Base-by-base conservation (phyloP, 2,329 filamentous ascomycete species). In the Pseudonectria foliicola region DNA sequence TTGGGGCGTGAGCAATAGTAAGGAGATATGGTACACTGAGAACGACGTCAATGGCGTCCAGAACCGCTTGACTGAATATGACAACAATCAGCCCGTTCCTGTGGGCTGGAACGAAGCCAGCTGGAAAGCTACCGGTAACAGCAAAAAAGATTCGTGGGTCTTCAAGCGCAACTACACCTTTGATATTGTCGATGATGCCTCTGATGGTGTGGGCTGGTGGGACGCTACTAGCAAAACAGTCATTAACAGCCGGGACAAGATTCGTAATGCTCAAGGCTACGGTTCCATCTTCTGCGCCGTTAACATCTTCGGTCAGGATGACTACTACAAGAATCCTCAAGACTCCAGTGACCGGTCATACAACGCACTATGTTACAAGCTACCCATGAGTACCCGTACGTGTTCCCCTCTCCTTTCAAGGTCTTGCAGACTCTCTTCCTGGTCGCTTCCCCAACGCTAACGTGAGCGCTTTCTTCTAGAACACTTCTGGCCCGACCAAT, bases 261-360 rank as follows among this genome's bases (percentile, higher is more conserved):
- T 27, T 14, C 11, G 23, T 13, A 34, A 27, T 14, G 15, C 12
- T 11, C 15, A 38, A 14, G 2, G 31, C 23, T 34, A 33, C 16
- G 15, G 15, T 11, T 36, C 30, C 35, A 8, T 38, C 25, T 18
- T 38, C 14, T 38, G 35, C 16, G 35, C 35, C 14, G 26, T 34
- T 18, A 38, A 38, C 25, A 38, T 33, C 15, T 38, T 38, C 26
- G 35, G 18, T 25, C 14, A 38, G 31, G 27, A 29, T 13, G 31
- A 33, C 12, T 33, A 33, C 35, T 33, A 38, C 27, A 33, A 33
- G 8, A 15, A 18, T 8, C 29, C 29, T 6, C 14, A n/a, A 8
- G 18, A 31, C 29, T 31, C 13, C 14, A 31, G 18, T 13, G 29
- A 8, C 10, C 18, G 18, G 13, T 23, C 12, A n/a, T 31, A 16